Evolutionary conservation across 345 rosid species (phyloP).

Genomic region (Linum usitatissimum): DNA sequence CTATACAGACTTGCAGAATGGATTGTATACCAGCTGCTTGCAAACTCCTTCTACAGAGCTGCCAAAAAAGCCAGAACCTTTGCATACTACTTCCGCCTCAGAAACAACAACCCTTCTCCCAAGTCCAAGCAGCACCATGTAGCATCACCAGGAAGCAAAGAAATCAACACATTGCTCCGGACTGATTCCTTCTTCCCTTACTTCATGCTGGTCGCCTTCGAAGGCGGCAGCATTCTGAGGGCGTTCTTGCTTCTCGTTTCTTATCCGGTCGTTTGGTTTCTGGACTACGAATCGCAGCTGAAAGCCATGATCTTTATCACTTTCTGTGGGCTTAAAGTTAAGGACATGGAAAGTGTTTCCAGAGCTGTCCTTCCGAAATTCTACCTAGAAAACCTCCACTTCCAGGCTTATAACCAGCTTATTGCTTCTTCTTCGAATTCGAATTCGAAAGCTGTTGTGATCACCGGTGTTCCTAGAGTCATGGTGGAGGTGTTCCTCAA

Average conservation of each 20-base stretch:
- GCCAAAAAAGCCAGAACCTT: constrained; percentile 50
- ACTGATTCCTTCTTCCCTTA: constrained; percentile 65
- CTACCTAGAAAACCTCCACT: constrained; percentile 68
- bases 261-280: constrained; percentile 45
- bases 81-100: constrained; percentile 26
- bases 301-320: constrained; percentile 58
- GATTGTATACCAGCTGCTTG: constrained; percentile 37
- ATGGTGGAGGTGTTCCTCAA: constrained; percentile 66
- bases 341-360: constrained; percentile 44
- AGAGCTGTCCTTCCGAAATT: constrained; percentile 90
- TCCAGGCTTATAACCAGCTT: constrained; percentile 39
- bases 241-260: constrained; percentile 47
- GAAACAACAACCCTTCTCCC: not conserved
- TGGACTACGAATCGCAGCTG: constrained; percentile 39
- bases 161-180: constrained; percentile 30
- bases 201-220: constrained; percentile 92
- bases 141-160: constrained; percentile 20
- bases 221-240: constrained; percentile 73
- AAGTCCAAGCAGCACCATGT: constrained; percentile 10
- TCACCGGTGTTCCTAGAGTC: constrained; percentile 69
- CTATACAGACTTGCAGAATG: not conserved
- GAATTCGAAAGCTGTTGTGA: constrained; percentile 31
- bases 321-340: constrained; percentile 57
- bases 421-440: constrained; percentile 18
- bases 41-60: constrained; percentile 53